Evolutionary conservation across 1,139 yeast species (phyloP).

Genomic region (Saccharomyces hybrid): DNA sequence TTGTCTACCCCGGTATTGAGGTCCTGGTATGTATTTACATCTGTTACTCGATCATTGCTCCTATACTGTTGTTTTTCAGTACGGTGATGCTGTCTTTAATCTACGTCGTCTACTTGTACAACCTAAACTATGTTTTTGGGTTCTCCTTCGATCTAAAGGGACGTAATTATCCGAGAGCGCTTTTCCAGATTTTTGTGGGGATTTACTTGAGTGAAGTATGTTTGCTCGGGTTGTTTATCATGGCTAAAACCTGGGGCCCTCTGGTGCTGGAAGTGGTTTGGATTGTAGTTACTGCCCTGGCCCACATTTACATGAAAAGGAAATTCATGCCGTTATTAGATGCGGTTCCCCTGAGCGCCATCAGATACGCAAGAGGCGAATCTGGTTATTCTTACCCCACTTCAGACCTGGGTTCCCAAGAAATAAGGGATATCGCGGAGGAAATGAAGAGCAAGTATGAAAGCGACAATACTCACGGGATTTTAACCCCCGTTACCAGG

Average conservation of each 20-base stretch:
- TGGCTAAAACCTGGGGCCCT: conserved; percentile 68
- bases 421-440: conserved; percentile 47
- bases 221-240: conserved; percentile 58
- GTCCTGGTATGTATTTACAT: conserved; percentile 65
- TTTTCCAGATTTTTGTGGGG: conserved; percentile 60
- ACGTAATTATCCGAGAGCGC: conserved; percentile 55
- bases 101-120: conserved; percentile 58
- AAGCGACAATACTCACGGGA: conserved; percentile 17
- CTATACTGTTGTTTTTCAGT: conserved; percentile 61
- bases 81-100: conserved; percentile 51
- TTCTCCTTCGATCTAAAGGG: conserved; percentile 58
- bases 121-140: conserved; percentile 46
- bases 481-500: conserved; percentile 30
- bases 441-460: conserved; percentile 32
- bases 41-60: conserved; percentile 70
- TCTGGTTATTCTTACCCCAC: conserved; percentile 36
- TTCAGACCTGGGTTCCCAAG: conserved; percentile 57
- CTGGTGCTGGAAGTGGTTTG: conserved; percentile 54
- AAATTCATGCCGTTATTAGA: conserved; percentile 56
- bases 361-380: conserved; percentile 53
- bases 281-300: conserved; percentile 44
- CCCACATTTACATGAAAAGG: conserved; percentile 51
- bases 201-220: conserved; percentile 61
- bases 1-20: conserved; percentile 64
- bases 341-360: conserved; percentile 68